A percentile compares a stretch with the other conserved stretches of the same genome.
These are phyloP conservation scores for Tulasnella sp. DNA, from an alignment of 768 basidiomycete species.

Conservation along the genomic window DNA sequence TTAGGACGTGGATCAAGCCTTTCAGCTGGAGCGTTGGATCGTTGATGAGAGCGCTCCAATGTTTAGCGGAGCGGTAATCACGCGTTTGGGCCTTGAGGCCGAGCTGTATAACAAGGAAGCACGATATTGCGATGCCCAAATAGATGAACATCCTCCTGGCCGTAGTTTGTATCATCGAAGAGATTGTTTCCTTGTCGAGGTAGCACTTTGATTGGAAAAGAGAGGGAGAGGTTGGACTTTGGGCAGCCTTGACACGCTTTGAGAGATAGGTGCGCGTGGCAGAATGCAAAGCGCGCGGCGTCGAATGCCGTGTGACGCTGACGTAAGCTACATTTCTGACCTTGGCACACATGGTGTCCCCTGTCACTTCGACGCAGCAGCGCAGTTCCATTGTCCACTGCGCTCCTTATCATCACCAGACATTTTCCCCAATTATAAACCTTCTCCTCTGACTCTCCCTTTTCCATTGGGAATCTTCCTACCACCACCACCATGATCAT, in stretches of 20 bases:
- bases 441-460: too few species aligned
- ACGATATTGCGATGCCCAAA: background rate
- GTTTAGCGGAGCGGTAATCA: constrained; percentile 1
- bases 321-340: background rate
- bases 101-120: constrained; percentile 3
- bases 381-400: background rate
- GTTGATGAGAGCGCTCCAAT: constrained; percentile 10
- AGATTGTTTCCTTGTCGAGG: background rate
- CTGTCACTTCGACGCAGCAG: background rate
- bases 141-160: background rate
- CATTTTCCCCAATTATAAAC: background rate
- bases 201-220: background rate
- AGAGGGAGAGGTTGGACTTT: background rate
- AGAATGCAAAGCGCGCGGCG: background rate
- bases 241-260: background rate
- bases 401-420: constrained; percentile 1
- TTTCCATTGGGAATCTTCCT: too few species aligned
- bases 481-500: too few species aligned
- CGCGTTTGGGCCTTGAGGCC: background rate
- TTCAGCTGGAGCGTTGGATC: constrained; percentile 12
- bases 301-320: background rate
- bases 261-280: background rate
- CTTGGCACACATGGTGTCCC: background rate
- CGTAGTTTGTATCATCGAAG: background rate
- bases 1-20: constrained; percentile 17